Base-by-base conservation (phyloP, 2,329 filamentous ascomycete species). In the Trichoderma cornu-damae region DNA sequence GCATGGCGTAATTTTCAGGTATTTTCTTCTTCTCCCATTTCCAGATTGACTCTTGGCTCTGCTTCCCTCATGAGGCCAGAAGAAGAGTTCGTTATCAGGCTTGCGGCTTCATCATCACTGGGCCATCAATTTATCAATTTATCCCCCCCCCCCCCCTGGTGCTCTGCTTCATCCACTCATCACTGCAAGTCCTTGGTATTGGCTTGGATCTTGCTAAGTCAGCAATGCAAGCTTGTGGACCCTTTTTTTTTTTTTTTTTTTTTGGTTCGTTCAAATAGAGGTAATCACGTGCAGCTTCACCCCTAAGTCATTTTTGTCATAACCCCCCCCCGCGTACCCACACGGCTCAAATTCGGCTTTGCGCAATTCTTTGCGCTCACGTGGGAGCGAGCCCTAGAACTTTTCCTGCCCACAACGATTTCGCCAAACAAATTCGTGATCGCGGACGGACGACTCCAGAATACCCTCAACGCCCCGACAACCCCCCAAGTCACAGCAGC, bases 401-500 rank as follows among this genome's bases (percentile, higher is more conserved):
- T 74, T 76, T 73, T 72, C 66, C 69, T 65, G 72, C 72, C 73
- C 73, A 75, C 73, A n/a, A 75, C 70, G 68, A 70, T 69, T 69
- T 71, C 67, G 67, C 65, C 65, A 68, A 73, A 67, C 66, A 69
- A n/a, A 66, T 71, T 70, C 67, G 71, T 69, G 70, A 71, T 62
- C 63, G 69, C 67, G 66, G 63, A 61, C 67, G 67, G 63, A 61
- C 67, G 67, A 69, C 67, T 67, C 64, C 66, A 66, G 63, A n/a
- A 70, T 64, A 71, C 72, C 71, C 71, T 73, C 71, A 71, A 70
- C 70, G 66, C 67, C 66, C 49, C 73, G 69, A 71, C 74, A 75
- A 73, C 71, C 72, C n/a, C 72, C 71, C 59, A 59, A 72, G 71
- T 73, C 74, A 75, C 73, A 71, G 79, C 81, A 88, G 96, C 89